phyloP scores from a whole-genome alignment of 2,329 filamentous ascomycete genomes.

The Botryotinia calthae region DNA sequence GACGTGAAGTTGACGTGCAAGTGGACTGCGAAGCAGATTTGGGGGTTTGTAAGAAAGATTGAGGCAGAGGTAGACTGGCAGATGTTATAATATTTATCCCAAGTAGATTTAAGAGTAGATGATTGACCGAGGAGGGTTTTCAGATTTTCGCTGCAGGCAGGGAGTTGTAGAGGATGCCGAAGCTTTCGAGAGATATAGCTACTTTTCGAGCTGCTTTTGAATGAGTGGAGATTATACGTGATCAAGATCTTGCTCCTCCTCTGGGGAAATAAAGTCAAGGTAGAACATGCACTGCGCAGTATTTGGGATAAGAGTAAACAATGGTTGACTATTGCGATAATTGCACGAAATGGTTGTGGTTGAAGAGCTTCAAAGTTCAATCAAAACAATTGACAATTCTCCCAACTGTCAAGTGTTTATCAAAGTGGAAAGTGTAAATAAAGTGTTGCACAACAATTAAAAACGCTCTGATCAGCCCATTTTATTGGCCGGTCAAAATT shows the following conservation, averaged over 20 bases:
- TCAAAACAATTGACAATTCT: background rate
- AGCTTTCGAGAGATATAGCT: background rate
- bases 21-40: background rate
- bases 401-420: background rate
- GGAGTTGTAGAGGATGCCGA: background rate
- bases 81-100: background rate
- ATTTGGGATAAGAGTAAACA: background rate
- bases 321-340: background rate
- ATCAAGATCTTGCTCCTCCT: background rate
- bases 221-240: background rate
- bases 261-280: background rate
- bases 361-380: background rate
- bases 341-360: background rate
- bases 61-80: background rate
- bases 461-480: background rate
- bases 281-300: too few species aligned
- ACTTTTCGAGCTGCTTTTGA: background rate
- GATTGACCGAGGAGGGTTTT: background rate
- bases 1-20: background rate
- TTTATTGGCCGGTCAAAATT: background rate
- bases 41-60: background rate
- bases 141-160: background rate
- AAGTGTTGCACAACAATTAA: background rate
- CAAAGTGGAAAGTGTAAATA: background rate
- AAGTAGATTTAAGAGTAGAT: background rate